phyloP scores from a whole-genome alignment of 2,329 filamentous ascomycete species.

The Alternaria gansuensis region DNA sequence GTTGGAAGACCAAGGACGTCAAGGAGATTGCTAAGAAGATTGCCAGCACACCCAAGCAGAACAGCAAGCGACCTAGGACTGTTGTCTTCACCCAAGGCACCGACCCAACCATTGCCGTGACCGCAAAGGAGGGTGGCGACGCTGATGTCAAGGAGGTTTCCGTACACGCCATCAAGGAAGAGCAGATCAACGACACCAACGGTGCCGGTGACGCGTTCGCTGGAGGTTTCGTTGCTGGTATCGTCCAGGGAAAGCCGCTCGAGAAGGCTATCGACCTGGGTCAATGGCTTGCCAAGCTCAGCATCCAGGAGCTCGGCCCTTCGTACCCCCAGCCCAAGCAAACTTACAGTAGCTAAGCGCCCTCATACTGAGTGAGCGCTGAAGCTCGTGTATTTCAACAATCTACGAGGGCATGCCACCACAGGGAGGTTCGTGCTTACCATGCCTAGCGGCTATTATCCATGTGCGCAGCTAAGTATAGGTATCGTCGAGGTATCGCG shows the following conservation, averaged over 20 bases:
- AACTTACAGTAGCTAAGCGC: conserved; percentile 52
- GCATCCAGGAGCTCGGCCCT: conserved; percentile 94
- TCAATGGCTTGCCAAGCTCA: conserved; percentile 93
- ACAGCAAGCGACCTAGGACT: conserved; percentile 80
- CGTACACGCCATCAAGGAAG: conserved; percentile 79
- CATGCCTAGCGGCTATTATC: background rate
- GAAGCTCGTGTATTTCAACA: conserved; percentile 54
- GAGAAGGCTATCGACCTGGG: conserved; percentile 86
- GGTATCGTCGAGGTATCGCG: conserved; percentile 9
- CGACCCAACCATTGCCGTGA: conserved; percentile 83
- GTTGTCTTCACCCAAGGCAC: conserved; percentile 97
- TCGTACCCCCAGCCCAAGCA: conserved; percentile 68
- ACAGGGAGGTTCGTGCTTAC: conserved; percentile 10
- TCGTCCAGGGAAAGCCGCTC: conserved; percentile 83
- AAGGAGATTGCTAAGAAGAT: conserved; percentile 85
- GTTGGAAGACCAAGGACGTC: conserved; percentile 76
- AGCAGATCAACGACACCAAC: conserved; percentile 92
- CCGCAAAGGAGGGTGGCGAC: conserved; percentile 71
- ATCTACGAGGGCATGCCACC: conserved; percentile 45
- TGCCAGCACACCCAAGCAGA: conserved; percentile 91
- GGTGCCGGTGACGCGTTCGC: conserved; percentile 97
- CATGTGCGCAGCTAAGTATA: conserved; percentile 1
- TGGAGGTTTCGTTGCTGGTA: conserved; percentile 88
- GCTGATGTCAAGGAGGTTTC: conserved; percentile 76
- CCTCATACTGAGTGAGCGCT: conserved; percentile 38